Percentiles rank a stretch among this genome's conserved stretches.
phyloP scores from a whole-genome alignment of 495 filamentous ascomycete genomes.

The Tuber magnatum region DNA sequence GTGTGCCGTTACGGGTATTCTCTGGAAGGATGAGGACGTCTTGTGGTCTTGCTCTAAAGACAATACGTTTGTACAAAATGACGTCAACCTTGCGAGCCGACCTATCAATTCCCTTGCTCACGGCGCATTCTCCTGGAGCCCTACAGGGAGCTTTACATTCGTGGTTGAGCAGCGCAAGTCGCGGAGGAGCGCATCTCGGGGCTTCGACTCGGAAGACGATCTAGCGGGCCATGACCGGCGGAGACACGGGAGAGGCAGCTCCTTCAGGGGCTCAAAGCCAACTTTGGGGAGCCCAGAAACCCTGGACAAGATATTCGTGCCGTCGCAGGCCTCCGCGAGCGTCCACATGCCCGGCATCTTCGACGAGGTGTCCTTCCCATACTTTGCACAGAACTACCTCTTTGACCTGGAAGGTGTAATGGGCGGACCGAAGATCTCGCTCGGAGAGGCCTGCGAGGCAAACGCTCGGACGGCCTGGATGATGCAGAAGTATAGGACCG shows the following conservation, averaged over 20 bases:
- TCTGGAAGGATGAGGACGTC: constrained; percentile 86
- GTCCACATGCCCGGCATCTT: constrained; percentile 31
- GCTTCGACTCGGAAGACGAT: constrained; percentile 38
- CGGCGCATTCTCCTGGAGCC: constrained; percentile 51
- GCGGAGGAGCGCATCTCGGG: constrained; percentile 16
- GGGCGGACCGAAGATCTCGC: constrained; percentile 21
- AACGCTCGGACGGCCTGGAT: constrained; percentile 34
- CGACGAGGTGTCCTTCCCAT: constrained; percentile 34
- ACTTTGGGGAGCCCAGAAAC: constrained; percentile 27
- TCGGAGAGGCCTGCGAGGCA: constrained; percentile 29
- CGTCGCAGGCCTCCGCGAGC: constrained; percentile 33
- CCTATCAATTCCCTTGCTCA: constrained; percentile 65
- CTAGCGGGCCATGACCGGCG: constrained; percentile 28
- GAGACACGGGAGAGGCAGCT: constrained; percentile 28
- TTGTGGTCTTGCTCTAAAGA: constrained; percentile 86
- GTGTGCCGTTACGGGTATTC: constrained; percentile 61
- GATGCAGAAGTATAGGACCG: constrained; percentile 35
- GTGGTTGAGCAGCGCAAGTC: constrained; percentile 28
- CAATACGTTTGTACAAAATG: constrained; percentile 77
- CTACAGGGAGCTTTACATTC: constrained; percentile 35
- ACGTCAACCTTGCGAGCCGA: constrained; percentile 72
- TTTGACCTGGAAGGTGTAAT: constrained; percentile 24
- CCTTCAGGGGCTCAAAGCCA: constrained; percentile 30
- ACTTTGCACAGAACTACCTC: constrained; percentile 27
- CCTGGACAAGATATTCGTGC: constrained; percentile 25